Evolutionary conservation across 2,329 filamentous ascomycete genomes (phyloP), one percentile per base, ranked within the genome.

Genomic region (Nannizzia gypsea): DNA sequence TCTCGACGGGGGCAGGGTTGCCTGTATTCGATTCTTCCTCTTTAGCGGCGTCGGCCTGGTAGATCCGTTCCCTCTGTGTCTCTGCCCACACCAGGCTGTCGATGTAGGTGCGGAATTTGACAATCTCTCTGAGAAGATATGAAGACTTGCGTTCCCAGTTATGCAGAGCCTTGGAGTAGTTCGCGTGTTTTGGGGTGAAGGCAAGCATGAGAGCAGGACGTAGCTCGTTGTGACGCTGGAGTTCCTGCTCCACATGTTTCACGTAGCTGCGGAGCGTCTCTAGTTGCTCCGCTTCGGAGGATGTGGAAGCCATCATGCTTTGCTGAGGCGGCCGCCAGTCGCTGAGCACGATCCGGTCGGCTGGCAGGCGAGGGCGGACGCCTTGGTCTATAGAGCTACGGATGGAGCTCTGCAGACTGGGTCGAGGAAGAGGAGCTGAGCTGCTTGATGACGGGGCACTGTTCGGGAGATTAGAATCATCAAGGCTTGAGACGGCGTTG

Each of bases 131-230:
- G 11, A 97, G 80, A 44, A 99, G 77, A 70, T 97, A 96, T 31
- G 89, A 86, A 60, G 89, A 95, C 77, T 97, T 97, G 69, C 88
- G 85, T 77, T 99, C 91, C 92, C 93, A 99, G 73, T 99, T 99
- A 20, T 86, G 81, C 88, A 97, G 92, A 15, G 92, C 90, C 73
- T 88, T 91, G 63, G 78, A 78, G 15, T 86, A 83, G 68, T 97
- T 97, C 40, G 83, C 81, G 63, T 92, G 87, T 31, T 90, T 83
- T 2, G 90, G 88, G 13, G 89, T 90, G 71, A 95, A 97, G 6
- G 93, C 90, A 59, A 96, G 80, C 59, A 91, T 81, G 87, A 97
- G 93, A 1, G 90, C 86, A 60, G 84, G 84, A 65, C 93, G 85
- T 64, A 97, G 79, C 70, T 91, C 87, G 69, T 97, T 96, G 74